A percentile compares a stretch with the other conserved stretches of the same genome.
Conservation (phyloP, 2,329 filamentous ascomycete genomes). For the Paecilomyces sp. region DNA sequence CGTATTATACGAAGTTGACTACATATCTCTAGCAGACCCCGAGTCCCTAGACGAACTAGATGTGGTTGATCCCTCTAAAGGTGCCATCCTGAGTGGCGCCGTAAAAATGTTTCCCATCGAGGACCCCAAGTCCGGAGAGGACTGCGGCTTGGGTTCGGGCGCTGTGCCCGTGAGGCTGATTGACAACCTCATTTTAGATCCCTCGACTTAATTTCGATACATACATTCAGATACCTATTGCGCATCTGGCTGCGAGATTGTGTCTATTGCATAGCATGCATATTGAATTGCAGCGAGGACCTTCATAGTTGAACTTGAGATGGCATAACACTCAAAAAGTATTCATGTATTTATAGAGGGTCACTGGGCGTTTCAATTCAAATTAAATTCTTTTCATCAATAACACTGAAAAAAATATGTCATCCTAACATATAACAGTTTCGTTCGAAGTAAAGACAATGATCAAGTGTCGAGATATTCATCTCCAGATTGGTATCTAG, state of each 20-base stretch:
- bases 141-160: conserved; percentile 61
- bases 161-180: conserved; percentile 79
- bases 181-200: conserved; percentile 75
- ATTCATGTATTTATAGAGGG: not conserved
- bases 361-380: not conserved
- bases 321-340: not conserved
- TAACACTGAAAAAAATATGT: not conserved
- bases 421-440: too few species aligned
- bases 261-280: not conserved
- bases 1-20: conserved; percentile 76
- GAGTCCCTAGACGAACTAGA: conserved; percentile 74
- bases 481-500: conserved; percentile 5
- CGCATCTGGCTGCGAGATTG: not conserved
- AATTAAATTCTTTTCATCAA: not conserved
- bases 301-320: not conserved
- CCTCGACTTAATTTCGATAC: conserved; percentile 5
- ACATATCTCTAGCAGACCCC: conserved; percentile 83
- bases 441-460: too few species aligned
- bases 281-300: not conserved
- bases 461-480: too few species aligned
- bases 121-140: conserved; percentile 60
- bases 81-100: conserved; percentile 82
- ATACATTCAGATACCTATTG: not conserved
- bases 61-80: conserved; percentile 59
- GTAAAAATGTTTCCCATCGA: conserved; percentile 84